Evolutionary conservation across 2,329 filamentous ascomycete species (phyloP), one percentile per base, ranked within the genome.

Genomic region (Penicillium capsulatum): DNA sequence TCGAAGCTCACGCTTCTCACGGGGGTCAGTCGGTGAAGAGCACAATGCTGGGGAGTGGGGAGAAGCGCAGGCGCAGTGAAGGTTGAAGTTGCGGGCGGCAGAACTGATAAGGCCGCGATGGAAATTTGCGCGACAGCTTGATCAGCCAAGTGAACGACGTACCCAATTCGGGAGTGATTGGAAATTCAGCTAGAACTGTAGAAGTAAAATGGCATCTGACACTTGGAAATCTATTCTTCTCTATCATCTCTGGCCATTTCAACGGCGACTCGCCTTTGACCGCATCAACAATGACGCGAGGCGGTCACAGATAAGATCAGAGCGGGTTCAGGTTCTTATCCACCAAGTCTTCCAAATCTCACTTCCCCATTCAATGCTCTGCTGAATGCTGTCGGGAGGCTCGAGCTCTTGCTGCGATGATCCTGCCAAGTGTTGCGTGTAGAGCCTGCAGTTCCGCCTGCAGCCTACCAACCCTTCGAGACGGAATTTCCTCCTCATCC

Each of bases 371-470:
- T 31, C 36, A 26, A 44, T 48, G 42, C 36, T 31, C 41, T 15
- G 38, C 11, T 45, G 34, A 40, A n/a, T 32, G 16, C 16, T 30
- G 9, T 15, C 16, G 48, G 46, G 42, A 45, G 38, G 47, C 50
- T 49, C 45, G 41, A 46, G 34, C 36, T 47, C 46, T 46, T 47
- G 45, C 48, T 48, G 50, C 47, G 50, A 65, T 65, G 63, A 53
- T 58, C 47, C 32, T 54, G 47, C 50, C 59, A 51, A 59, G 45
- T 40, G 37, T 55, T 33, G 40, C 52, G 15, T 37, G 52, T 55
- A 53, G 59, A 58, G 54, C 57, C 58, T 60, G 57, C 60, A 58
- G 54, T 55, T 40, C 51, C 35, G 44, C 54, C 56, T 59, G 59
- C 59, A 61, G 56, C 47, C 55, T 61, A 50, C 57, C 52, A 48